Evolutionary conservation across 371 early-diverging fungal species (phyloP).

Genomic region (Mucor plumbeus): DNA sequence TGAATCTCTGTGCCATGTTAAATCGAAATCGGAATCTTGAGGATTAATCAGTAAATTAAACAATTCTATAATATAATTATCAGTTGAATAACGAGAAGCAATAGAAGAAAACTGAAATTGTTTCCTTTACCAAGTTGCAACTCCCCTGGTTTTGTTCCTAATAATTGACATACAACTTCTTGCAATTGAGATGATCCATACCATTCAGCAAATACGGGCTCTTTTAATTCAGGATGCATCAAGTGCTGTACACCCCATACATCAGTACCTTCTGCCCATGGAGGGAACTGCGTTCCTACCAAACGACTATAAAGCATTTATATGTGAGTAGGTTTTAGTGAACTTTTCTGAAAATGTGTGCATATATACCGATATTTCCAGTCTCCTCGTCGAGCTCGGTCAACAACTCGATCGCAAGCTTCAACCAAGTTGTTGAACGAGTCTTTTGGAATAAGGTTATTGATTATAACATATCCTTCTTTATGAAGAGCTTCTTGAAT

Average conservation of each 20-base stretch:
- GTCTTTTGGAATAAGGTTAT: constrained; percentile 49
- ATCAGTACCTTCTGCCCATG: constrained; percentile 60
- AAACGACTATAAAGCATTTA: constrained; percentile 34
- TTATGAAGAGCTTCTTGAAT: constrained; percentile 47
- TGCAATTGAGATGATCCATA: constrained; percentile 50
- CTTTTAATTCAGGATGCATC: constrained; percentile 55
- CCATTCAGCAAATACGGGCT: constrained; percentile 58
- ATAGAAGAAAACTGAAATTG: too few relatives aligned
- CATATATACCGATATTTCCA: constrained; percentile 52
- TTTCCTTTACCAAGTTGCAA: constrained; percentile 47
- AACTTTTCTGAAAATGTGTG: too few relatives aligned
- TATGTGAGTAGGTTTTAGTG: too few relatives aligned
- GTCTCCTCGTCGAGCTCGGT: constrained; percentile 53
- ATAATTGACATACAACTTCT: constrained; percentile 49
- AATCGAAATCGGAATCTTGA: constrained; percentile 54
- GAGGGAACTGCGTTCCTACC: constrained; percentile 64
- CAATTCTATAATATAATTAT: constrained; percentile 34
- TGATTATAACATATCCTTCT: constrained; percentile 61
- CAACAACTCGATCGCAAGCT: constrained; percentile 55
- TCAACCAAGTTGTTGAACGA: constrained; percentile 41
- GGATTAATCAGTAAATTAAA: constrained; percentile 61
- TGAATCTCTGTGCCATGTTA: constrained; percentile 62
- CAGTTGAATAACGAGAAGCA: not conserved
- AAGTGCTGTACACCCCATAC: constrained; percentile 66
- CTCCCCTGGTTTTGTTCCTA: constrained; percentile 39